Evolutionary conservation across 2,329 filamentous ascomycete genomes (phyloP).

Genomic region (Cladosporium sp.): DNA sequence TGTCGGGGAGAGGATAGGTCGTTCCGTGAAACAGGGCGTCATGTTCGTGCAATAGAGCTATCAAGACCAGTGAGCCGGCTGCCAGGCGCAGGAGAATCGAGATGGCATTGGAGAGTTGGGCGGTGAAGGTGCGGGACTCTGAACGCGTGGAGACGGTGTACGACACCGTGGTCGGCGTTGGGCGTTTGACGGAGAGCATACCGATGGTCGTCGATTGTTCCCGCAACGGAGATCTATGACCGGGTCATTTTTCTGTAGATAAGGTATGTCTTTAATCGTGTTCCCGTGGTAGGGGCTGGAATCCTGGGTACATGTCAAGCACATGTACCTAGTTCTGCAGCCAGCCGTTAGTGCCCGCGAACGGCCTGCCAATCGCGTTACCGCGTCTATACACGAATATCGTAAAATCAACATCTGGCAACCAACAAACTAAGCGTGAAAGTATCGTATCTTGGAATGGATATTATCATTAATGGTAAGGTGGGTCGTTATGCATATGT

Average conservation of each 20-base stretch:
- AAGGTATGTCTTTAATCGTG: too few species aligned
- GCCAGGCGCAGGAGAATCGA: constrained; percentile 2
- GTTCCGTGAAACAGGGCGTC: background rate
- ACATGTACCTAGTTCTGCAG: background rate
- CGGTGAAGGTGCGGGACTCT: constrained; percentile 41
- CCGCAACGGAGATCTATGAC: too few species aligned
- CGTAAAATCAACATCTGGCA: too few species aligned
- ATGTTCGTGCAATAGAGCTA: constrained; percentile 23
- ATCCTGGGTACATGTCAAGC: background rate
- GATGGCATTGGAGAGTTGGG: constrained; percentile 26
- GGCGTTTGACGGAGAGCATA: constrained; percentile 33
- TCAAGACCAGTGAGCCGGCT: constrained; percentile 37
- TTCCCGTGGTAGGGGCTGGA: background rate
- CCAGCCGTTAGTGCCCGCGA: background rate
- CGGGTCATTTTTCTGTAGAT: too few species aligned
- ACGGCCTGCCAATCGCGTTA: too few species aligned
- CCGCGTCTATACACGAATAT: too few species aligned
- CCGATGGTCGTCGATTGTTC: too few species aligned
- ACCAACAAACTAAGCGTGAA: too few species aligned
- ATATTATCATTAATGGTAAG: background rate
- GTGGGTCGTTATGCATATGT: background rate
- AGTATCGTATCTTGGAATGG: too few species aligned
- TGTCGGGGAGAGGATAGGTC: constrained; percentile 7
- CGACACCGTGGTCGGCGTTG: constrained; percentile 77
- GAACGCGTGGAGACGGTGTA: constrained; percentile 86